Percentiles rank a stretch among this genome's conserved stretches.
These are phyloP conservation scores for Auricularia auricula-judae DNA, from an alignment of 768 basidiomycete species.

Conservation along the genomic window DNA sequence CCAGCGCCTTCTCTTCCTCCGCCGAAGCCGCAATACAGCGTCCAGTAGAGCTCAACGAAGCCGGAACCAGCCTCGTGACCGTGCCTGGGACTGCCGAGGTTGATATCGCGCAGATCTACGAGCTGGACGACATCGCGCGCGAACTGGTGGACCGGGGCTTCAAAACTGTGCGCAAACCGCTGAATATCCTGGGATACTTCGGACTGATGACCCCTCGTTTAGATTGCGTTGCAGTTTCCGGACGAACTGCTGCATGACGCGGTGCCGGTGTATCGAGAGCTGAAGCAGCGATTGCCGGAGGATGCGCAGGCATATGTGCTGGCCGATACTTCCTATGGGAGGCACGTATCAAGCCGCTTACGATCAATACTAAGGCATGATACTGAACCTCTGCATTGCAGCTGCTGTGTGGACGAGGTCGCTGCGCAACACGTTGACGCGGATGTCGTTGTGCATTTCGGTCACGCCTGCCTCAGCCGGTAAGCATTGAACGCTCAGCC, in stretches of 20 bases:
- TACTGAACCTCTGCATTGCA: conserved; percentile 19
- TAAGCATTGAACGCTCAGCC: conserved; percentile 17
- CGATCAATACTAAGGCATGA: no score
- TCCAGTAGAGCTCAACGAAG: conserved; percentile 35
- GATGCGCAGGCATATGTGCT: conserved; percentile 67
- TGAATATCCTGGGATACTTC: neutral
- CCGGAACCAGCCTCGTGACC: conserved; percentile 22
- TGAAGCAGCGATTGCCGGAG: conserved; percentile 40
- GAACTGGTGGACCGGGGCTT: conserved; percentile 53
- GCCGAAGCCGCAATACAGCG: conserved; percentile 56
- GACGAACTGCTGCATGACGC: conserved; percentile 84
- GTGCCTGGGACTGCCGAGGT: conserved; percentile 22
- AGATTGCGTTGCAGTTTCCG: conserved; percentile 92
- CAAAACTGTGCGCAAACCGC: conserved; percentile 44
- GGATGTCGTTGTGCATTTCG: conserved; percentile 87
- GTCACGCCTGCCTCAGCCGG: conserved; percentile 92
- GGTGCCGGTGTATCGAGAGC: conserved; percentile 64
- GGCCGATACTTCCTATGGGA: conserved; percentile 98
- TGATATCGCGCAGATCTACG: conserved; percentile 26
- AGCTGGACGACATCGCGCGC: conserved; percentile 63
- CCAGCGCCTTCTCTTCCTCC: conserved; percentile 37
- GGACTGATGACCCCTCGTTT: conserved; percentile 1
- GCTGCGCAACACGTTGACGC: conserved; percentile 91
- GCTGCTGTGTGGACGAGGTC: conserved; percentile 95
- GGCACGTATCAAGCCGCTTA: conserved; percentile 33